Conservation (phyloP, 2,329 filamentous ascomycete genomes). For the Fusarium sp. region DNA sequence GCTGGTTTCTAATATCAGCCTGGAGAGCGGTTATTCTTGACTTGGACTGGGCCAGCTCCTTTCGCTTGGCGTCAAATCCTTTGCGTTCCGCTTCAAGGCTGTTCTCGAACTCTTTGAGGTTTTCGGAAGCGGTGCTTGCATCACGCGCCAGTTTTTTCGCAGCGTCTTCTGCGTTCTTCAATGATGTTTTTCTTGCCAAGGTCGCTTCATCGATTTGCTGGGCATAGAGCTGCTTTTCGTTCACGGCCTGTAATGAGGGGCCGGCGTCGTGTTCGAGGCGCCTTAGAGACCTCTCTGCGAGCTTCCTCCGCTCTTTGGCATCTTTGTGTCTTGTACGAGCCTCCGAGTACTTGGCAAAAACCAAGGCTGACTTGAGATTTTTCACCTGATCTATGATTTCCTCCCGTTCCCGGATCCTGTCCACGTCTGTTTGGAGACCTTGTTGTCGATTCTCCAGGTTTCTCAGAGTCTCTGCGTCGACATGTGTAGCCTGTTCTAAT, state of each 20-base stretch:
- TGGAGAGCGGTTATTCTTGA: constrained; percentile 71
- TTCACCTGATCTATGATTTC: constrained; percentile 71
- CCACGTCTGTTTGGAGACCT: constrained; percentile 81
- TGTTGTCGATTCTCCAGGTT: constrained; percentile 78
- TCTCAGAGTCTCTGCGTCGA: constrained; percentile 69
- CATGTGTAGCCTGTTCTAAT: constrained; percentile 65
- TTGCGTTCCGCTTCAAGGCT: constrained; percentile 63
- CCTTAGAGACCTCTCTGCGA: constrained; percentile 65
- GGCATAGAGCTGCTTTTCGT: constrained; percentile 75
- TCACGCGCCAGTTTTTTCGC: constrained; percentile 57
- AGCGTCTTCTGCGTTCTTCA: constrained; percentile 64
- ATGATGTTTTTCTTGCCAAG: constrained; percentile 60
- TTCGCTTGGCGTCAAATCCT: constrained; percentile 59
- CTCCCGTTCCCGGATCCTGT: constrained; percentile 80
- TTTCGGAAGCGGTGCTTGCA: constrained; percentile 49
- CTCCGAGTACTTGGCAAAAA: constrained; percentile 72
- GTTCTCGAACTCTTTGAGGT: constrained; percentile 54
- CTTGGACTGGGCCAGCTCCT: constrained; percentile 60
- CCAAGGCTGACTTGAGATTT: constrained; percentile 71
- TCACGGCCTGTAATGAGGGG: constrained; percentile 76
- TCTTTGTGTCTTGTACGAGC: constrained; percentile 58
- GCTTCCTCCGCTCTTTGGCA: constrained; percentile 65
- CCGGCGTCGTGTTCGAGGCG: constrained; percentile 67
- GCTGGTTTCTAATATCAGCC: constrained; percentile 68
- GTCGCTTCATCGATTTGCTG: constrained; percentile 65